These are phyloP conservation scores for Vigna unguiculata DNA, from an alignment of 306 rosid species.

Conservation along the genomic window DNA sequence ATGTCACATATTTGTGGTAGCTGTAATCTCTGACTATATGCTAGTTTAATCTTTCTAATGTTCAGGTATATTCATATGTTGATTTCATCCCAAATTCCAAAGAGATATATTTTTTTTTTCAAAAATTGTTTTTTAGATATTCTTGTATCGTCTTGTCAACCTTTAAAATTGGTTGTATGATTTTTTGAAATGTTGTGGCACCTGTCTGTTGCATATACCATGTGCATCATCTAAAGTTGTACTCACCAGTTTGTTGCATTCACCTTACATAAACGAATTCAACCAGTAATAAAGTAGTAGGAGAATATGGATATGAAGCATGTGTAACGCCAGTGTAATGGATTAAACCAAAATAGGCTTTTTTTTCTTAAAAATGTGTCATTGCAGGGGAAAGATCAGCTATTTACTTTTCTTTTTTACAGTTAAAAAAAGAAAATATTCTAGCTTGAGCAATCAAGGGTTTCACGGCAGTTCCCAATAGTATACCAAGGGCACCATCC, in stretches of 20 bases:
- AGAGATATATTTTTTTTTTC: constrained; percentile 9
- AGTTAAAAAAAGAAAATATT: neutral
- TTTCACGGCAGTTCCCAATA: too few relatives aligned
- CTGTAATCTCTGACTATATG: constrained; percentile 14
- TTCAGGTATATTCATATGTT: constrained; percentile 24
- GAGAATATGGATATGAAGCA: neutral
- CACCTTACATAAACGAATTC: neutral
- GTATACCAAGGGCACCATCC: too few relatives aligned
- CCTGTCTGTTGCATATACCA: constrained; percentile 12
- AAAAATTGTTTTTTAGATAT: constrained; percentile 13
- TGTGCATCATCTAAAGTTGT: neutral
- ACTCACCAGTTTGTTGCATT: neutral
- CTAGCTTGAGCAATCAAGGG: too few relatives aligned
- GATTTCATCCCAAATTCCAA: constrained; percentile 29
- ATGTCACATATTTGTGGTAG: constrained; percentile 29
- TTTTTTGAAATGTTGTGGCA: constrained; percentile 18
- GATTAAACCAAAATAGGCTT: neutral
- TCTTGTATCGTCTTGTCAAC: constrained; percentile 7
- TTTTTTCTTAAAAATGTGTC: neutral
- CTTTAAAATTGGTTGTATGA: neutral
- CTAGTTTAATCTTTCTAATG: constrained; percentile 26
- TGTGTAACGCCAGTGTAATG: neutral
- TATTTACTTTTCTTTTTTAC: neutral
- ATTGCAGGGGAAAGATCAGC: neutral
- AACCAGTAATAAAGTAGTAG: neutral